Evolutionary conservation across 1,284 basidiomycete species (phyloP).

Genomic region (Somion occarium): DNA sequence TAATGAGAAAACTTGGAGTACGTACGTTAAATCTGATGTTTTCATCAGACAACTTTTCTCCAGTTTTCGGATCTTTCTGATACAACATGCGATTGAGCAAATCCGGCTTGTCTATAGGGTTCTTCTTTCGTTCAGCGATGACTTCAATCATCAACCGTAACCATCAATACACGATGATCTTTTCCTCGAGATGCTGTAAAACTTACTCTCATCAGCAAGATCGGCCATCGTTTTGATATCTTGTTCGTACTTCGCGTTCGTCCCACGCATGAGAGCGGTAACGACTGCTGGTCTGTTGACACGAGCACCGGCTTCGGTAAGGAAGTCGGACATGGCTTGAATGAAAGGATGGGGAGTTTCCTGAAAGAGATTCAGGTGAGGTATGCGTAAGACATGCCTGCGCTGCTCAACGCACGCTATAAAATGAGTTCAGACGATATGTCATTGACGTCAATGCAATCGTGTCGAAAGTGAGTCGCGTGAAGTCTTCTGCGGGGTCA

Average conservation of each 20-base stretch:
- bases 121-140: conserved; percentile 32
- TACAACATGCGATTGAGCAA: conserved; percentile 43
- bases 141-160: conserved; percentile 25
- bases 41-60: conserved; percentile 38
- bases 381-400: background rate
- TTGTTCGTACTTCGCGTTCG: conserved; percentile 35
- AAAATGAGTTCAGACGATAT: conserved; percentile 40
- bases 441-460: conserved; percentile 42
- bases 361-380: conserved; percentile 13
- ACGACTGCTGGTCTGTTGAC: conserved; percentile 33
- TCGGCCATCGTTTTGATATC: conserved; percentile 37
- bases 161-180: conserved; percentile 1
- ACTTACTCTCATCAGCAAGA: conserved; percentile 35
- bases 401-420: conserved; percentile 18
- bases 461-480: conserved; percentile 44
- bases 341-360: conserved; percentile 38
- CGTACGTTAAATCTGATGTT: conserved; percentile 42
- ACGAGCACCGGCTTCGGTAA: conserved; percentile 34
- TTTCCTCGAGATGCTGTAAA: background rate
- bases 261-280: conserved; percentile 30
- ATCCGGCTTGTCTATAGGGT: conserved; percentile 39
- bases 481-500: conserved; percentile 44
- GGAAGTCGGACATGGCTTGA: conserved; percentile 38
- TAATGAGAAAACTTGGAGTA: background rate
- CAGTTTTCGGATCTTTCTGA: conserved; percentile 43